phyloP scores from a whole-genome alignment of 2,329 filamentous ascomycete genomes.

The Blumeria hordei region DNA sequence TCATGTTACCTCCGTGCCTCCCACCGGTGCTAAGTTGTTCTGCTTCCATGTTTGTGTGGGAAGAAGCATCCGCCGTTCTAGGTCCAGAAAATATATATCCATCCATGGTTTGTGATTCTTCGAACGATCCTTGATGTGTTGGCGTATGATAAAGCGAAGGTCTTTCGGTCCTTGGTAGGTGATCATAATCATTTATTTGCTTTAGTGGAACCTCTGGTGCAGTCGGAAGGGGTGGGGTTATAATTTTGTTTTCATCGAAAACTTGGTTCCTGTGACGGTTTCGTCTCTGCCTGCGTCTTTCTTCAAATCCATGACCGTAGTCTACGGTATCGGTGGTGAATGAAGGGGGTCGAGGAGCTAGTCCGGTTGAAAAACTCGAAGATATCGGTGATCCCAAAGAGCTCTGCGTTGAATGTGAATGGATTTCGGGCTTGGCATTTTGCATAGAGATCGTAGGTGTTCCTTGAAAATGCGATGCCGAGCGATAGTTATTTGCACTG shows the following conservation, averaged over 20 bases:
- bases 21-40: neutral
- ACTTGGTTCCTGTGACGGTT: slow-evolving; percentile 20
- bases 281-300: slow-evolving; percentile 21
- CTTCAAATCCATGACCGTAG: slow-evolving; percentile 19
- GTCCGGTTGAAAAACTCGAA: slow-evolving; percentile 24
- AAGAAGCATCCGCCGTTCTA: neutral
- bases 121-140: neutral
- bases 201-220: slow-evolving; percentile 35
- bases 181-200: slow-evolving; percentile 31
- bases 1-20: neutral
- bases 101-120: neutral
- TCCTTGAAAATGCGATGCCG: neutral
- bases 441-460: slow-evolving; percentile 22
- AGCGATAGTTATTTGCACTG: too few species aligned
- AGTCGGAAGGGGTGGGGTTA: slow-evolving; percentile 17
- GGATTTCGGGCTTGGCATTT: slow-evolving; percentile 34
- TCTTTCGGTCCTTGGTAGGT: slow-evolving; percentile 16
- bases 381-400: slow-evolving; percentile 29
- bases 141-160: slow-evolving; percentile 6
- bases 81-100: neutral
- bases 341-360: slow-evolving; percentile 34
- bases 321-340: slow-evolving; percentile 21
- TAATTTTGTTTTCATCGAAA: slow-evolving; percentile 11
- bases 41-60: neutral
- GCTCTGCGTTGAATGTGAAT: slow-evolving; percentile 32